Base-by-base conservation (phyloP, 371 early-diverging fungal genomes). In the Mucor saturninus region DNA sequence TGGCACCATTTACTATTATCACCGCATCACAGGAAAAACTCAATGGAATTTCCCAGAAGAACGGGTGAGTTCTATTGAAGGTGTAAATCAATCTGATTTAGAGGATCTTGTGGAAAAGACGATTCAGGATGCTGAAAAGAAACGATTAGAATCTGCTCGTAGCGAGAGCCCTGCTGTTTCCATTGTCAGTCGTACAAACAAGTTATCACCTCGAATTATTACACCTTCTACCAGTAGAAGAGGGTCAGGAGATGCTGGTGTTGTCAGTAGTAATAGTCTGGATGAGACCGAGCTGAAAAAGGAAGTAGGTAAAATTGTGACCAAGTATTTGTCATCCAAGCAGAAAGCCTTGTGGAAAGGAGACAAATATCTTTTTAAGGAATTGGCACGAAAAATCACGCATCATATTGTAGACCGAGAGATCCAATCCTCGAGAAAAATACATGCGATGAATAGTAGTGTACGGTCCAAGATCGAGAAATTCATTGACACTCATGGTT, bases 341-440 rank as follows among this genome's bases (percentile, higher is more conserved):
- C 75, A 77, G 8, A 62, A 68, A 28, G 15, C 35, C 5, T 49
- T 77, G 11, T 74, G 75, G 73, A 70, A 74, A 28, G 73, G 69
- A 14, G 77, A 74, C 42, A 77, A 77, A 10, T 52, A 72, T 30
- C 26, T 77, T 32, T 77, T 77, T 62, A 77, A 77, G 38, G 73
- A 74, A 42, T 51, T 77, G 3, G 75, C 74, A 15, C 64, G 78
- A 59, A 77, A 72, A 75, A 66, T 77, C 14, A 77, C 78, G 28
- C 78, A 77, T 60, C 75, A 77, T 59, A 71, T 77, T 57, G 78
- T 77, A 2, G 75, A 77, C 38, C 56, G 71, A 26, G 78, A 77
- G 55, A 54, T 56, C 10, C 68, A 69, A 30, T 72, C 72, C 35
- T 62, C 65, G 0, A 53, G 78, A 48, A 77, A 69, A 45, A 65